Percentiles rank a stretch among this genome's conserved stretches.
Conservation (phyloP, 2,329 filamentous ascomycete species). For the Pestalotiopsis sp. region DNA sequence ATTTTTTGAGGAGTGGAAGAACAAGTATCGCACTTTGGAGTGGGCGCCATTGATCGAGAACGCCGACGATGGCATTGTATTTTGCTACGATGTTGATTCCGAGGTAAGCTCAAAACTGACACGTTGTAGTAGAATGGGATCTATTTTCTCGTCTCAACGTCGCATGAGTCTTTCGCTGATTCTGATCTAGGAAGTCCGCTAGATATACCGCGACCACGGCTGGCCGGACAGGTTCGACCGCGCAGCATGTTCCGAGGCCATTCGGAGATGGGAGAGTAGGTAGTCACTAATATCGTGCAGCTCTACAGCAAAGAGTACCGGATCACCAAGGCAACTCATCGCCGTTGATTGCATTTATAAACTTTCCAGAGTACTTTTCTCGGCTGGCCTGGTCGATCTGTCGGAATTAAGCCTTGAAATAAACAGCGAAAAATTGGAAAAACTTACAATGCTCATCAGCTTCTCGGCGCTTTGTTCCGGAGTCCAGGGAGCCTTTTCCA, state of each 20-base stretch:
- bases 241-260: not conserved
- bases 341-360: slow-evolving; percentile 1
- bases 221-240: not conserved
- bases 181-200: not conserved
- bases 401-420: not conserved
- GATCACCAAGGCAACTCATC: slow-evolving; percentile 4
- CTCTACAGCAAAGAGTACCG: too few species aligned
- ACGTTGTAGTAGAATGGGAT: not conserved
- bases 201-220: not conserved
- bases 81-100: not conserved
- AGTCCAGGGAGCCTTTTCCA: slow-evolving; percentile 22
- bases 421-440: too few species aligned
- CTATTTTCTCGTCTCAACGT: not conserved
- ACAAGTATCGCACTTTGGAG: not conserved
- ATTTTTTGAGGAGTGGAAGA: not conserved
- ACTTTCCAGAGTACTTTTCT: slow-evolving; percentile 8
- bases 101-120: not conserved
- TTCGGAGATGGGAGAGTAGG: not conserved
- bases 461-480: slow-evolving; percentile 20
- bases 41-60: not conserved
- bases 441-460: slow-evolving; percentile 21
- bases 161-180: not conserved
- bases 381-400: slow-evolving; percentile 6
- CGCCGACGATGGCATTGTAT: not conserved
- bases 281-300: too few species aligned